These are phyloP conservation scores for Cyberlindnera saturnus DNA, from an alignment of 805 yeast species.

Conservation along the genomic window DNA sequence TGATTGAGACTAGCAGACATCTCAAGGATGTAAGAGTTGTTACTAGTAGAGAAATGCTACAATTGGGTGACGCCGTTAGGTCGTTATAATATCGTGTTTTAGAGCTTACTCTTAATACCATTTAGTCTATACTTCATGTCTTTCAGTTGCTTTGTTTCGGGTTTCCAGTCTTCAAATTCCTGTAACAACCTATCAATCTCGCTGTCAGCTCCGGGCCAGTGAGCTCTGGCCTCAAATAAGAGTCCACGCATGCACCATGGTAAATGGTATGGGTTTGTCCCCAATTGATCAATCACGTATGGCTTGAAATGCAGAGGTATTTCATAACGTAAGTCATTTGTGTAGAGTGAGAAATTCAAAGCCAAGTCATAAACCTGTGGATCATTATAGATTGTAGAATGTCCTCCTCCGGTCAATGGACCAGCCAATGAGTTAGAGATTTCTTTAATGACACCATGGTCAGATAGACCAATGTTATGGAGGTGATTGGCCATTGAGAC, in stretches of 20 bases:
- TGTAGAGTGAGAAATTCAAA: conserved; percentile 65
- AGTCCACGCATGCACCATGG: conserved; percentile 94
- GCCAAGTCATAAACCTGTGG: conserved; percentile 80
- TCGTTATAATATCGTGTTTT: neutral
- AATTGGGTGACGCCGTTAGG: neutral
- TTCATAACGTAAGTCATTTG: conserved; percentile 50
- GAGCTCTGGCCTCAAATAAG: conserved; percentile 54
- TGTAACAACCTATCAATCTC: conserved; percentile 57
- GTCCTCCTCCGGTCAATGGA: conserved; percentile 92
- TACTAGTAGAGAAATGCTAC: conserved; percentile 5
- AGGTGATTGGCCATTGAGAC: conserved; percentile 69
- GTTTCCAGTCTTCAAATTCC: conserved; percentile 83
- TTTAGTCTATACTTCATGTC: conserved; percentile 77
- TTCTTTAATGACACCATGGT: conserved; percentile 82
- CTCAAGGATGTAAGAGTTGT: neutral
- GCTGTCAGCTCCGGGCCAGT: conserved; percentile 39
- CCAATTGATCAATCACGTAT: conserved; percentile 59
- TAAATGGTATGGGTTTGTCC: conserved; percentile 74
- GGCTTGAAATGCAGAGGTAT: conserved; percentile 30
- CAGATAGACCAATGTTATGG: conserved; percentile 72
- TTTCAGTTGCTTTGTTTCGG: conserved; percentile 73
- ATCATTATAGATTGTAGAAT: conserved; percentile 82
- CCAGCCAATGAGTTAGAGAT: conserved; percentile 79
- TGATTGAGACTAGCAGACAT: conserved; percentile 9
- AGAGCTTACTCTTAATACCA: conserved; percentile 36